Conservation (phyloP, 2,329 filamentous ascomycete genomes). For the Albifimbria verrucaria region DNA sequence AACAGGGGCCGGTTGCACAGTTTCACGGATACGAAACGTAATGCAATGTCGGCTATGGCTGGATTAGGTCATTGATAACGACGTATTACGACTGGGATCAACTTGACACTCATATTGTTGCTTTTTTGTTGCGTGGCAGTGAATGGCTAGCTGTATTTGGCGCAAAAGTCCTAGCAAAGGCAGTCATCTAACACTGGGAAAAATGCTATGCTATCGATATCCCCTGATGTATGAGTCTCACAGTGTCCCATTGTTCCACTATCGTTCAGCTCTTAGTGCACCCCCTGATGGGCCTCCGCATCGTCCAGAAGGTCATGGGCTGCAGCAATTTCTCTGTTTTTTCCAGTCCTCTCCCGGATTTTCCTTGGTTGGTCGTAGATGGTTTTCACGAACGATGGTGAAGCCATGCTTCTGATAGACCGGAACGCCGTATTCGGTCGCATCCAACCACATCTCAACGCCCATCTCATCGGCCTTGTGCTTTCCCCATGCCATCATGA, state of each 20-base stretch:
- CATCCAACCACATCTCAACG: conserved; percentile 18
- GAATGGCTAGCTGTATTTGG: too few species aligned
- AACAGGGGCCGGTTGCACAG: too few species aligned
- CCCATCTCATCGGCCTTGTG: conserved; percentile 19
- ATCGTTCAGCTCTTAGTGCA: conserved; percentile 11
- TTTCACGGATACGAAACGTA: too few species aligned
- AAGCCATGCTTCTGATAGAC: conserved; percentile 20
- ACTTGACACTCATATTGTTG: too few species aligned
- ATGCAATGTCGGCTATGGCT: too few species aligned
- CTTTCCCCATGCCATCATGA: conserved; percentile 18
- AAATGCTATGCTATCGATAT: not conserved
- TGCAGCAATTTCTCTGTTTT: conserved; percentile 12
- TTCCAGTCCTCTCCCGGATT: conserved; percentile 12
- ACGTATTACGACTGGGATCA: too few species aligned
- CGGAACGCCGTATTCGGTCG: conserved; percentile 15
- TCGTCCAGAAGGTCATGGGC: conserved; percentile 14
- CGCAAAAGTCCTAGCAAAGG: too few species aligned
- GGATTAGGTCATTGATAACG: too few species aligned
- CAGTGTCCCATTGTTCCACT: conserved; percentile 13
- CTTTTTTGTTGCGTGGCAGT: too few species aligned
- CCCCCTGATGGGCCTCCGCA: conserved; percentile 22
- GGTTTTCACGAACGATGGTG: conserved; percentile 11
- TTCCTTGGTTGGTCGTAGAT: conserved; percentile 6
- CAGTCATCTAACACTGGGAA: too few species aligned
- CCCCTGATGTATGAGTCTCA: too few species aligned